Base-by-base conservation (phyloP, 108 stramenopile species). In the Ochromonas danica region DNA sequence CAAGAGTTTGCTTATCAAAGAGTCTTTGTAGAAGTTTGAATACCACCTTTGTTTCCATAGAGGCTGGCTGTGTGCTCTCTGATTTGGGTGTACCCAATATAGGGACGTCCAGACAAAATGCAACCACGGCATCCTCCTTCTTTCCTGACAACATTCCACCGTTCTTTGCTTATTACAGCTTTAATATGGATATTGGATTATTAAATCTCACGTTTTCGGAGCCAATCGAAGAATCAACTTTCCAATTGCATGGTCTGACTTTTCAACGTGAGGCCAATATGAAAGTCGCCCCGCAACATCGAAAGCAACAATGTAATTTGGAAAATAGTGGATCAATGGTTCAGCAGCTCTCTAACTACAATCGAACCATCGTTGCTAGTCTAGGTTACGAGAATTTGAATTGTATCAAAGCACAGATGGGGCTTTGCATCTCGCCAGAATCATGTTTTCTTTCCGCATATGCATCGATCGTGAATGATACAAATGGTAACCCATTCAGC, bases 121-220 rank as follows among this genome's bases (percentile, higher is more conserved):
- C 41, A 35, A 41, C 28, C 14, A 36, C 6, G 6, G 51, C 31
- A n/a, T 35, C 45, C 22, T 28, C 45, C 3, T 75, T 30, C 41
- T 27, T 75, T 10, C 17, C 43, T 10, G 72, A 75, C 72, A 75
- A 10, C 3, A 28, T 17, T 22, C 40, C 43, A 60, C 72, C 72
- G 51, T 75, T 30, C 40, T 3, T 75, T 6, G 10, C 28, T 6
- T 27, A 27, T 6, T 75, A 30, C 25, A 33, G 22, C 3, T 27
- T 75, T 6, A 60, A 75, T 36, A 75, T 75, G 72, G 10, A 75
- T 25, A 41, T 30, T 27, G 72, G 72, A 57, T 17, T 14, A 6
- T 27, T 75, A 3, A 42, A 6, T 27, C 14, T 75, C 10, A 6
- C 28, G 27, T 75, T 75, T 25, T 42, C 72, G 28, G 40, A 75